phyloP scores from a whole-genome alignment of 2,329 filamentous ascomycete genomes.

The Diaporthe australafricana region DNA sequence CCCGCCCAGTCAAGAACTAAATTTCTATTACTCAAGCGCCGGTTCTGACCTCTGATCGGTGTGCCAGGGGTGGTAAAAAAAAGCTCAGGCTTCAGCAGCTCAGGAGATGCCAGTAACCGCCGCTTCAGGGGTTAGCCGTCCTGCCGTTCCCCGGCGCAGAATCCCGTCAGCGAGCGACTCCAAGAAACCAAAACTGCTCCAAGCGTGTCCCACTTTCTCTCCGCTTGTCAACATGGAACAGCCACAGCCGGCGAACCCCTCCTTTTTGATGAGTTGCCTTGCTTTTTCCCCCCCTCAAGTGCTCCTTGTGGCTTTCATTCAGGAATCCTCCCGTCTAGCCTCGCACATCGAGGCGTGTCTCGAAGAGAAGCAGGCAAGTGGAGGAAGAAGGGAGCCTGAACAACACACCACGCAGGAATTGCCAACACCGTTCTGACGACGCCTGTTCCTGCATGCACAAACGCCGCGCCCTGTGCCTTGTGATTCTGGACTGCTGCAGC shows the following conservation, averaged over 20 bases:
- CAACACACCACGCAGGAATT: background rate
- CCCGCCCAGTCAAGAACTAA: background rate
- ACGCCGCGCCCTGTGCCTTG: background rate
- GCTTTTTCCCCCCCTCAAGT: background rate
- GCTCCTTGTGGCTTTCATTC: background rate
- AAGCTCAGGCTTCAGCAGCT: background rate
- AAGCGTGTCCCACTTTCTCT: slow-evolving; percentile 10
- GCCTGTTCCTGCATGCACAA: slow-evolving; percentile 9
- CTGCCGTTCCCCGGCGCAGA: slow-evolving; percentile 16
- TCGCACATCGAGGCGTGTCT: background rate
- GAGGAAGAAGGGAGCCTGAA: background rate
- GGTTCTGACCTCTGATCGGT: background rate
- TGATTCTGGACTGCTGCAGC: background rate
- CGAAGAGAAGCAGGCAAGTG: background rate
- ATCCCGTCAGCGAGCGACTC: slow-evolving; percentile 2
- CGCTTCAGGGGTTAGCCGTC: background rate
- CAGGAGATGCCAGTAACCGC: slow-evolving; percentile 24
- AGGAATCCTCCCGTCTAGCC: background rate
- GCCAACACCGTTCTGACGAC: slow-evolving; percentile 3
- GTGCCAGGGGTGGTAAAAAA: background rate
- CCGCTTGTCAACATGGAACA: slow-evolving; percentile 21
- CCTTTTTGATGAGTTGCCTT: slow-evolving; percentile 17
- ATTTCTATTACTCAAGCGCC: slow-evolving; percentile 15
- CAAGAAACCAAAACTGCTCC: background rate
- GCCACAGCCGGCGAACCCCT: background rate